Evolutionary conservation across 1,284 basidiomycete genomes (phyloP), one percentile per base, ranked within the genome.

Genomic region (Boletellus deceptivus): DNA sequence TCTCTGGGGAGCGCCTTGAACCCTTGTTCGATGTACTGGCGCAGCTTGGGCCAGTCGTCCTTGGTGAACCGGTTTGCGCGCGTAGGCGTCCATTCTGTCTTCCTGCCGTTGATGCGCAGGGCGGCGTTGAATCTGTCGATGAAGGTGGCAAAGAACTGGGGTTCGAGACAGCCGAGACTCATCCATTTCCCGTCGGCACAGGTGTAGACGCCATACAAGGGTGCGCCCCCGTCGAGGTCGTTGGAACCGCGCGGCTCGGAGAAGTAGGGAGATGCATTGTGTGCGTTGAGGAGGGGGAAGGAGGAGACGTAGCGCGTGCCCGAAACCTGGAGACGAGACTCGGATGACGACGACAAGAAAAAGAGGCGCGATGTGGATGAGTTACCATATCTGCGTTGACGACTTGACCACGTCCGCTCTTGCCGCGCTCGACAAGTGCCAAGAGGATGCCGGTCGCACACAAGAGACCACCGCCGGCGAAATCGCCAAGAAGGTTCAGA

Each of bases 381-480:
- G 65, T 31, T 59, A 85, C 89, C 90, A 93, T 91, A 64, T 93
- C 84, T 2, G 80, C 73, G 52, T 89, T 76, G 37, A 93, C 84
- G 7, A 93, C 74, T 66, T 92, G 89, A 5, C 91, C 91, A 4
- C 74, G 72, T 14, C 82, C 83, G 55, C 78, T 87, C 47, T 67
- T 75, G 24, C 70, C 70, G 41, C 89, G 78, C 60, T 90, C 84
- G 42, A 89, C 64, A 16, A 93, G 71, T 0, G 91, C 91, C 6
- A 92, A 73, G 10, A 93, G 73, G 55, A 93, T 85, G 6, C 91
- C 90, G 18, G 84, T 64, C 0, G 81, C 83, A 59, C 88, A 91
- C 53, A 83, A 79, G 35, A 90, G 67, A 4, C 88, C 88, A 8
- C 91, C 91, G 4, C 91, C 91, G 1, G 86, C 91, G 67, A 93